Percentiles rank a stretch among this genome's conserved stretches.
These are phyloP conservation scores for Lasiosphaeriaceae sp. DNA, from an alignment of 495 filamentous ascomycete genomes.

Conservation along the genomic window DNA sequence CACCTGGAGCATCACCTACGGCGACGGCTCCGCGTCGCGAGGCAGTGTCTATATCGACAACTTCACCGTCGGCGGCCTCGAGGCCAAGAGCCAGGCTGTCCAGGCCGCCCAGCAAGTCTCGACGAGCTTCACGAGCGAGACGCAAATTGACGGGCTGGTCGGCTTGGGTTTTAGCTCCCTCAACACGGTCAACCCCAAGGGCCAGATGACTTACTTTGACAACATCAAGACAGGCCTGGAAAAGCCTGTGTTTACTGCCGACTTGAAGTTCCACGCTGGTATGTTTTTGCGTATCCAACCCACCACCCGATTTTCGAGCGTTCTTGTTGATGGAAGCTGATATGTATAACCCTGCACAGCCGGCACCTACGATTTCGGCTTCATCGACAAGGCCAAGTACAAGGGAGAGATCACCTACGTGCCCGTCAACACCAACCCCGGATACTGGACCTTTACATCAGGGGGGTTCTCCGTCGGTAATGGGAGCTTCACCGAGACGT, in stretches of 20 bases:
- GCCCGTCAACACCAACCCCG: constrained; percentile 54
- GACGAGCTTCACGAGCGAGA: constrained; percentile 56
- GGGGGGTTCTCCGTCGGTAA: constrained; percentile 59
- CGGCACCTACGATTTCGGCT: constrained; percentile 75
- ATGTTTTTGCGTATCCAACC: constrained; percentile 6
- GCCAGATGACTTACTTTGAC: constrained; percentile 69
- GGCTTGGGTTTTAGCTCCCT: constrained; percentile 69
- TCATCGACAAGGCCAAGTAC: constrained; percentile 61
- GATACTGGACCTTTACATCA: constrained; percentile 71
- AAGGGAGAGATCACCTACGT: constrained; percentile 61
- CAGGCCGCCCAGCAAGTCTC: constrained; percentile 65
- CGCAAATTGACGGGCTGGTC: constrained; percentile 65
- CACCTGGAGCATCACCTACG: constrained; percentile 67
- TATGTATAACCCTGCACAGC: constrained; percentile 26
- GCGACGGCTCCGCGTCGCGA: constrained; percentile 61
- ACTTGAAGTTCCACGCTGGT: constrained; percentile 57
- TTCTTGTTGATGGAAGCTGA: neutral
- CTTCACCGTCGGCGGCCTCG: constrained; percentile 63
- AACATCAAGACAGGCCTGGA: constrained; percentile 57
- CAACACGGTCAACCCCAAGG: constrained; percentile 62
- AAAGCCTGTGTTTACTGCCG: constrained; percentile 61
- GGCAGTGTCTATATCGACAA: constrained; percentile 69
- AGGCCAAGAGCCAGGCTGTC: constrained; percentile 60
- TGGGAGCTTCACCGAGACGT: constrained; percentile 25
- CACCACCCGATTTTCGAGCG: neutral